phyloP scores from a whole-genome alignment of 225 moss, liverwort and hornwort species.

The Antitrichia curtipendula region DNA sequence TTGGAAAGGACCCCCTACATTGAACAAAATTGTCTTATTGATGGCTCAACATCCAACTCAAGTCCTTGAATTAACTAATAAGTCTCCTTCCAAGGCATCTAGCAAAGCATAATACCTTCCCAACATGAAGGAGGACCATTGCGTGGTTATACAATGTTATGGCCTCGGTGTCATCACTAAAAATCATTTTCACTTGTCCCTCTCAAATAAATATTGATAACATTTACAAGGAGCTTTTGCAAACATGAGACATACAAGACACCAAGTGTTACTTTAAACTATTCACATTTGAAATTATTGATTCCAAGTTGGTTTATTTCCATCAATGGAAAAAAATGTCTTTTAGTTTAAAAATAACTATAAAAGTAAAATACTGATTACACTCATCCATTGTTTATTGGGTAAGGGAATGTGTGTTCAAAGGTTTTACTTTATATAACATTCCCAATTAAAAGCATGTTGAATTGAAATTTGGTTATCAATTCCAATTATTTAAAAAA shows the following conservation, averaged over 20 bases:
- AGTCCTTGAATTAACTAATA: neutral
- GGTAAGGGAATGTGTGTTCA: no score
- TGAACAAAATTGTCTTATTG: neutral
- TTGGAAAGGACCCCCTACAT: fast-evolving
- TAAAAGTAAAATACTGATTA: neutral
- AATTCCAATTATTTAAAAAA: no score
- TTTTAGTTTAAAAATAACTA: neutral
- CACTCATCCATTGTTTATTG: neutral
- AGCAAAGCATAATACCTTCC: neutral
- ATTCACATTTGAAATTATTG: fast-evolving
- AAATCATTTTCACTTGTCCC: neutral
- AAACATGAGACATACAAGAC: neutral
- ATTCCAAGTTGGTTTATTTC: neutral
- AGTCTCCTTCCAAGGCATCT: fast-evolving
- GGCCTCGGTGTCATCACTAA: neutral
- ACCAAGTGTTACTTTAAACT: neutral
- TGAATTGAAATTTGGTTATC: neutral
- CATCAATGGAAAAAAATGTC: neutral
- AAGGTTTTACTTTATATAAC: no score
- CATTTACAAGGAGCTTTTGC: neutral
- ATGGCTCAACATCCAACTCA: fast-evolving
- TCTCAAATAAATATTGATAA: neutral
- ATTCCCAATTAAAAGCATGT: fast-evolving
- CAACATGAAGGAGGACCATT: fast-evolving
- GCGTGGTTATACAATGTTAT: neutral